These are phyloP conservation scores for Trametopsis cervina DNA, from an alignment of 768 basidiomycete species.

Conservation along the genomic window DNA sequence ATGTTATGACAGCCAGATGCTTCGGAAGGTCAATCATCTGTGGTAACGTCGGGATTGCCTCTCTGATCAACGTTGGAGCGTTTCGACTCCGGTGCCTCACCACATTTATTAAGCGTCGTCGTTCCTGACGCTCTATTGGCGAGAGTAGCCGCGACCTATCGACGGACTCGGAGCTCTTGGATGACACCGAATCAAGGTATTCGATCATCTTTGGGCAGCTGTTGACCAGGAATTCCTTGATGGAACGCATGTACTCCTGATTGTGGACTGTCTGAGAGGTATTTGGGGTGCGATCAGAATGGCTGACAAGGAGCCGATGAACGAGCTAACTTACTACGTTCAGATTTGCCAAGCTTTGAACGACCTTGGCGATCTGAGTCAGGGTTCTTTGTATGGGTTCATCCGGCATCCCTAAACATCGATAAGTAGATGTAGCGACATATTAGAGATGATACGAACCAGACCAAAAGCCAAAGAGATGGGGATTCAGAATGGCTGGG, in stretches of 20 bases:
- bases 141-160: constrained; percentile 18
- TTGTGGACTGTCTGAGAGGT: constrained; percentile 50
- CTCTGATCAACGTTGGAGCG: constrained; percentile 54
- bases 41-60: constrained; percentile 67
- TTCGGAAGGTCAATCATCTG: constrained; percentile 72
- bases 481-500: constrained; percentile 84
- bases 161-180: constrained; percentile 29
- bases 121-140: constrained; percentile 35
- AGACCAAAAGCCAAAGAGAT: constrained; percentile 71
- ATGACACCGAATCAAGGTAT: constrained; percentile 69
- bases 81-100: constrained; percentile 49
- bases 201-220: constrained; percentile 69
- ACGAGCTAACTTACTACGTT: constrained; percentile 53
- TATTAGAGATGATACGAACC: constrained; percentile 35
- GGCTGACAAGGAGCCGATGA: no score
- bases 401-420: constrained; percentile 52
- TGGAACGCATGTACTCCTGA: constrained; percentile 76
- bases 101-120: constrained; percentile 38
- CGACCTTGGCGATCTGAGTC: constrained; percentile 81
- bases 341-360: constrained; percentile 84
- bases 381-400: constrained; percentile 69
- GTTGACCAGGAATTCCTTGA: constrained; percentile 65
- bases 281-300: no score
- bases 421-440: background rate
- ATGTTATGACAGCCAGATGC: constrained; percentile 70